These are phyloP conservation scores for Aspergillus amoenus DNA, from an alignment of 2,329 filamentous ascomycete species.

Conservation along the genomic window DNA sequence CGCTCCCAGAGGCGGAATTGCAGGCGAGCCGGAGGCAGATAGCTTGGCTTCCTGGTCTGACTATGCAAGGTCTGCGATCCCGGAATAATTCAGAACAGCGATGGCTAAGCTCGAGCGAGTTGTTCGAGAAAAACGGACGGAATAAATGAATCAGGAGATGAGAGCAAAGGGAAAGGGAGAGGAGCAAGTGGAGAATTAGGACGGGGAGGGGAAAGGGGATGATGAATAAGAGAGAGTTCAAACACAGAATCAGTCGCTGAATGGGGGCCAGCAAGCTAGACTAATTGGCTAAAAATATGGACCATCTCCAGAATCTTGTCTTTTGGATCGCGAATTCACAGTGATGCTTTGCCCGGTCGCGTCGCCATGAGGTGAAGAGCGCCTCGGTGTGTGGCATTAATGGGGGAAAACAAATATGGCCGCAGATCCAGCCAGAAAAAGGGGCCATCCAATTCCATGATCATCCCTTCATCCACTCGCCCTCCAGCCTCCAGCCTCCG, in stretches of 20 bases:
- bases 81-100: neutral
- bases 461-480: neutral
- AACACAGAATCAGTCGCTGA: neutral
- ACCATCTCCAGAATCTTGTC: neutral
- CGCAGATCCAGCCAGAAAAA: slow-evolving; percentile 10
- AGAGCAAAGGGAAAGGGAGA: slow-evolving; percentile 9
- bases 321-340: neutral
- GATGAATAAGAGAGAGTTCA: slow-evolving; percentile 17
- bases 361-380: neutral
- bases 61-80: neutral
- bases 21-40: slow-evolving; percentile 1
- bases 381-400: slow-evolving; percentile 2
- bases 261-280: neutral
- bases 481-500: neutral
- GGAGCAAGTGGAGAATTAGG: slow-evolving; percentile 11
- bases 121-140: slow-evolving; percentile 12
- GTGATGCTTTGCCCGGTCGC: neutral
- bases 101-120: slow-evolving; percentile 10
- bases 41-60: neutral
- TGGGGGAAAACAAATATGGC: neutral
- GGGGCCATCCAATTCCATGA: slow-evolving; percentile 10
- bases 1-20: slow-evolving; percentile 19
- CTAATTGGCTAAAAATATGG: neutral
- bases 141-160: slow-evolving; percentile 3
- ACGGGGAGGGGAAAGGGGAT: slow-evolving; percentile 19